Base-by-base conservation (phyloP, 2,329 filamentous ascomycete genomes). In the Fusarium virguliforme region DNA sequence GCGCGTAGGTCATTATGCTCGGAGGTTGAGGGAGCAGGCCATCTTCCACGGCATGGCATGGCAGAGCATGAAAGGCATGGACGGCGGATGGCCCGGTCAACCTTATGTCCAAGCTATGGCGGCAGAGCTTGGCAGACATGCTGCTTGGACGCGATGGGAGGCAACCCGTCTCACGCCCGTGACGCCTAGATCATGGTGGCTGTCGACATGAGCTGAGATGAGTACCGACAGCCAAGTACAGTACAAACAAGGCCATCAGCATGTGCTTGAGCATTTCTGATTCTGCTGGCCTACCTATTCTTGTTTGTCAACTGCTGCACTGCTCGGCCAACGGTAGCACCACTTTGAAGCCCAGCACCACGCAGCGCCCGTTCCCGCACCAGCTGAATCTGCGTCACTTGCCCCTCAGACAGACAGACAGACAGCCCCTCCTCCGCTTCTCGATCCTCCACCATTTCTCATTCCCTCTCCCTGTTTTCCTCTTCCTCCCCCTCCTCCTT, bases 301-400 rank as follows among this genome's bases (percentile, higher is more conserved):
- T 67, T 43, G 57, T 60, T 64, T 69, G 65, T 34, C 46, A 26
- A 41, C 30, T 57, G 64, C 64, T 63, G 55, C 61, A 65, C 51
- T 67, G 41, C 59, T 62, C 43, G 51, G 56, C 54, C 63, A 62
- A 37, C 46, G 50, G 56, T 68, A 64, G 60, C 56, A 43, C 43
- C 43, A 50, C 43, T 30, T 50, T 30, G 43, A 50, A 50, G 43
- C 26, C 43, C 43, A 50, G 43, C 43, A 50, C 50, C 57, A 66
- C 60, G 59, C 53, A 58, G 37, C 38, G 51, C 59, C 64, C 65
- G 37, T 32, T 32, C 59, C 64, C 65, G 53, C 57, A 60, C 71
- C 61, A 76, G 69, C 70, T 74, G 72, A 76, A 71, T 48, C 66
- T 76, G 74, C 74, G 74, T 76, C 74, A 76, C 74, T 73, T 67